Percentiles rank a stretch among this genome's conserved stretches.
phyloP scores from a whole-genome alignment of 2,329 filamentous ascomycete genomes.

The Lasiodiplodia gonubiensis region DNA sequence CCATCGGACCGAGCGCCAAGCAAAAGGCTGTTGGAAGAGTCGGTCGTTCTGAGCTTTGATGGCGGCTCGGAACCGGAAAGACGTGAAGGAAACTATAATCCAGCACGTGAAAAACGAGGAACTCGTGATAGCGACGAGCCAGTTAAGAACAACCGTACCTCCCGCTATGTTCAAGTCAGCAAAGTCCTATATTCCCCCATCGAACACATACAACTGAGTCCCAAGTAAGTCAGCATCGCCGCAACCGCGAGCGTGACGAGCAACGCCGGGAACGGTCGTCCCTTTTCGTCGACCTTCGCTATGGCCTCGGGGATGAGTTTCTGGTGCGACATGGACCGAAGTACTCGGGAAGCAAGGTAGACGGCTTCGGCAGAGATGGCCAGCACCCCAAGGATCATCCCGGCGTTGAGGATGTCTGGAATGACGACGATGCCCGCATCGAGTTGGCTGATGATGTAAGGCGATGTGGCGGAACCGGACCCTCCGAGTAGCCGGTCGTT shows the following conservation, averaged over 20 bases:
- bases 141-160: constrained; percentile 36
- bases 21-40: constrained; percentile 37
- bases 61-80: constrained; percentile 40
- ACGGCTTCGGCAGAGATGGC: constrained; percentile 42
- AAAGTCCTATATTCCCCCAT: background rate
- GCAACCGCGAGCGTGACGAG: constrained; percentile 37
- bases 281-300: constrained; percentile 38
- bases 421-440: constrained; percentile 39
- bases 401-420: constrained; percentile 40
- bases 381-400: constrained; percentile 41
- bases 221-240: constrained; percentile 40
- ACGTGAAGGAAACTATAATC: constrained; percentile 43
- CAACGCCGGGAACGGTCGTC: constrained; percentile 40
- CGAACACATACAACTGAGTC: constrained; percentile 33
- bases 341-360: constrained; percentile 42
- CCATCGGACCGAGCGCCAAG: constrained; percentile 40
- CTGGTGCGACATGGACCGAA: constrained; percentile 39
- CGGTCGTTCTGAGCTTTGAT: constrained; percentile 37
- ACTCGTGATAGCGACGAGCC: constrained; percentile 39
- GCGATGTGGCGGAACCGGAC: constrained; percentile 38
- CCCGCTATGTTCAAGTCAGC: constrained; percentile 30
- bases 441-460: constrained; percentile 41
- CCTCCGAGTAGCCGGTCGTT: constrained; percentile 32
- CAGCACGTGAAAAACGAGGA: constrained; percentile 44
- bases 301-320: constrained; percentile 37